phyloP scores from a whole-genome alignment of 108 stramenopile genomes.

The Cyclotella choctawhatcheeana region DNA sequence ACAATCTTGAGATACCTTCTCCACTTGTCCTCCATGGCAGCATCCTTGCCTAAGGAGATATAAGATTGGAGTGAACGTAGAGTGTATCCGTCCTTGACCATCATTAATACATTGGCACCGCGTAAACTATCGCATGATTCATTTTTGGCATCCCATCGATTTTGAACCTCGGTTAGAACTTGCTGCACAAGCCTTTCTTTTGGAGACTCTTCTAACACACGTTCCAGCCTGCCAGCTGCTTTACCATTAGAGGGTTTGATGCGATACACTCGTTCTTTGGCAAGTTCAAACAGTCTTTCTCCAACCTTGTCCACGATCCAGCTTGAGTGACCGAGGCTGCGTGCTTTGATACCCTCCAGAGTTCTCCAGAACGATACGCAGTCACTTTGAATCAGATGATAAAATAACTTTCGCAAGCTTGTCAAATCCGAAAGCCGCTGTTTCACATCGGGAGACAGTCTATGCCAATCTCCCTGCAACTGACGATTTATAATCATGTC shows the following conservation, averaged over 20 bases:
- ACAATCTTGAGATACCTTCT: slow-evolving; percentile 64
- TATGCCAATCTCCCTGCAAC: slow-evolving; percentile 97
- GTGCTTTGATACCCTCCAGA: slow-evolving; percentile 75
- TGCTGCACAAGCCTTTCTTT: slow-evolving; percentile 89
- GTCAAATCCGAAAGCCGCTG: slow-evolving; percentile 91
- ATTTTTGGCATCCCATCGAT: slow-evolving; percentile 38
- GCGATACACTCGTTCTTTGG: slow-evolving; percentile 88
- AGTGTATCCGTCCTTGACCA: slow-evolving; percentile 91
- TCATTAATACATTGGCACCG: slow-evolving; percentile 68
- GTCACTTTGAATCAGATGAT: slow-evolving; percentile 91
- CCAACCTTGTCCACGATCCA: slow-evolving; percentile 92
- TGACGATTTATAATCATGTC: slow-evolving; percentile 84
- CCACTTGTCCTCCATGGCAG: slow-evolving; percentile 62
- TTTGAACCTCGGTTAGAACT: slow-evolving; percentile 86
- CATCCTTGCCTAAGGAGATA: slow-evolving; percentile 59
- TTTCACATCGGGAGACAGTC: slow-evolving; percentile 79
- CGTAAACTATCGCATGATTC: slow-evolving; percentile 1
- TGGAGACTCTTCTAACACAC: slow-evolving; percentile 90
- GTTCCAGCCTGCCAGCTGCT: slow-evolving; percentile 59
- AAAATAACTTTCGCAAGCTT: slow-evolving; percentile 89
- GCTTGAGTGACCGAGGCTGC: slow-evolving; percentile 74
- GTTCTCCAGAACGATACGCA: slow-evolving; percentile 90
- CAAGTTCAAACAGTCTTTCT: slow-evolving; percentile 88
- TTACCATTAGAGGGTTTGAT: slow-evolving; percentile 45
- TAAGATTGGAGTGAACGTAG: slow-evolving; percentile 71